These are phyloP conservation scores for Chaetomium tenue DNA, from an alignment of 495 filamentous ascomycete genomes.

Conservation along the genomic window DNA sequence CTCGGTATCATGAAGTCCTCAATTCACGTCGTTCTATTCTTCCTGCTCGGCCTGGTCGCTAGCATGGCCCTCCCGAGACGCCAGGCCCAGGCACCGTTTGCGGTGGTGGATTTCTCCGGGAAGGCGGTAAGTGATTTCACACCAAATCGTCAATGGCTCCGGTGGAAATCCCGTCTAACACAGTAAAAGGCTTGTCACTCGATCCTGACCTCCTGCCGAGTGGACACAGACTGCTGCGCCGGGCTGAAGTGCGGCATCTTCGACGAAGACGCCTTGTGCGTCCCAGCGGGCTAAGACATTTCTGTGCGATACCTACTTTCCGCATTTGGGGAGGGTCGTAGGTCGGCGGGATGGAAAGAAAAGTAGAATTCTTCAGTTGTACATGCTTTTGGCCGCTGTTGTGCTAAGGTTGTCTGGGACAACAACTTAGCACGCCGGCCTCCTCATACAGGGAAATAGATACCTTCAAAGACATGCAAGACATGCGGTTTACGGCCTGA, in stretches of 20 bases:
- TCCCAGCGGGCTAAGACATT: constrained; percentile 12
- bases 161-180: not conserved
- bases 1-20: constrained; percentile 14
- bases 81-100: not conserved
- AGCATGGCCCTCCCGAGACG: constrained; percentile 11
- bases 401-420: no score
- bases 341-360: no score
- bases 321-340: no score
- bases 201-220: constrained; percentile 16
- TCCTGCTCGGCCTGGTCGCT: constrained; percentile 17
- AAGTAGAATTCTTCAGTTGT: not conserved
- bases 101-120: constrained; percentile 1
- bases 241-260: constrained; percentile 10
- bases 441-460: no score
- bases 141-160: not conserved
- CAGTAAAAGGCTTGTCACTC: constrained; percentile 16
- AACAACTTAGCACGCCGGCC: no score
- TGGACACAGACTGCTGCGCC: constrained; percentile 12
- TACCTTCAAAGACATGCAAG: no score
- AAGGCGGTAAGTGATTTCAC: not conserved
- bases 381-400: no score
- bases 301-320: no score
- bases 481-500: no score
- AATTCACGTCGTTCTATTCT: constrained; percentile 10
- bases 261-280: constrained; percentile 18